A percentile compares a stretch with the other conserved stretches of the same genome.
These are phyloP conservation scores for Cadophora luteo-olivacea DNA, from an alignment of 2,329 filamentous ascomycete species.

Conservation along the genomic window DNA sequence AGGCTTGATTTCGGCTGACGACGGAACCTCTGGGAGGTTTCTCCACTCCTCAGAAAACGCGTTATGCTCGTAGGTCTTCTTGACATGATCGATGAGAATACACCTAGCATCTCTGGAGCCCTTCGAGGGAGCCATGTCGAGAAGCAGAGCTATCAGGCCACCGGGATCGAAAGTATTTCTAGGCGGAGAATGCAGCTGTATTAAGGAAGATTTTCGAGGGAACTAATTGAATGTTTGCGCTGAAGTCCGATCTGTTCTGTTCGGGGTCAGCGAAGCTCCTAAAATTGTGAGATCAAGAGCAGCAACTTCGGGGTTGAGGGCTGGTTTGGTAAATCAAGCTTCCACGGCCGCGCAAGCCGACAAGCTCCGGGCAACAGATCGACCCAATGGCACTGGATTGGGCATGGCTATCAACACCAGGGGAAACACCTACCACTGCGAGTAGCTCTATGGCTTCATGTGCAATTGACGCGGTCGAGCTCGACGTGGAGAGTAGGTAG, in stretches of 20 bases:
- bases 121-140: not conserved
- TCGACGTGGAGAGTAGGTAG: not conserved
- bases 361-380: too few species aligned
- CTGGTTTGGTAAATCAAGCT: too few species aligned
- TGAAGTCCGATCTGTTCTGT: not conserved
- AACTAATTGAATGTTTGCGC: not conserved
- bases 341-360: too few species aligned
- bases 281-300: too few species aligned
- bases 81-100: constrained; percentile 24
- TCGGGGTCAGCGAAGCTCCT: too few species aligned
- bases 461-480: not conserved
- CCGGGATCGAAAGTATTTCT: not conserved
- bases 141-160: not conserved
- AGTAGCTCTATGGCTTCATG: not conserved
- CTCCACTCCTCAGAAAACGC: constrained; percentile 43
- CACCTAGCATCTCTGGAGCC: not conserved
- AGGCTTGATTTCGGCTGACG: constrained; percentile 56
- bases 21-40: constrained; percentile 60
- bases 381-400: not conserved
- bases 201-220: not conserved
- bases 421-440: not conserved
- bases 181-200: not conserved
- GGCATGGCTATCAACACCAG: not conserved
- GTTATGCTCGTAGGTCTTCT: constrained; percentile 22
- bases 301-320: too few species aligned